These are phyloP conservation scores for Saturnispora mendoncae DNA, from an alignment of 805 yeast genomes.

Conservation along the genomic window DNA sequence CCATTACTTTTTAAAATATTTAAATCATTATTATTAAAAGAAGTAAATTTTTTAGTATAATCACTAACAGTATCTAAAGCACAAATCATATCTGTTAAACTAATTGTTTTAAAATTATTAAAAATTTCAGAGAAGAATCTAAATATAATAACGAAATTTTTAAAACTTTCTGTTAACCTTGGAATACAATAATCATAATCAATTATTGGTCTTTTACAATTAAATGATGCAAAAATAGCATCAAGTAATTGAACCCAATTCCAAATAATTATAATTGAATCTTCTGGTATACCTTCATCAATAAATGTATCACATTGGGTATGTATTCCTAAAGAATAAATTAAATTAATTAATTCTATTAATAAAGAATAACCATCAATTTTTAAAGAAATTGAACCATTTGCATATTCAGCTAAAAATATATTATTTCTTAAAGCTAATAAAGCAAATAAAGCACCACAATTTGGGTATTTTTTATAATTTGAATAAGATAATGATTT, in stretches of 20 bases:
- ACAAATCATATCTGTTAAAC: conserved; percentile 6
- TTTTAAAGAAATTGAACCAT: not conserved
- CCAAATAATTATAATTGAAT: conserved; percentile 12
- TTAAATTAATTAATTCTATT: not conserved
- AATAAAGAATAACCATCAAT: not conserved
- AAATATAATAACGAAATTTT: not conserved
- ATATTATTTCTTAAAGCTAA: conserved; percentile 2
- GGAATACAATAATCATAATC: conserved; percentile 15
- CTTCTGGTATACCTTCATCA: conserved; percentile 3
- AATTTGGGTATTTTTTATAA: not conserved
- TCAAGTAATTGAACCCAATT: conserved; percentile 15
- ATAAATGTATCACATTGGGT: conserved; percentile 2
- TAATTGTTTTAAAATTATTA: conserved; percentile 3
- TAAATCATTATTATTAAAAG: not conserved
- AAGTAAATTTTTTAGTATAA: not conserved
- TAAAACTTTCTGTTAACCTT: conserved; percentile 8
- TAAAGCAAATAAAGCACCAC: conserved; percentile 1
- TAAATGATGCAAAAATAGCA: conserved; percentile 11
- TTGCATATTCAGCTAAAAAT: not conserved
- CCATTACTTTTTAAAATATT: not conserved
- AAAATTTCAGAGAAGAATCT: conserved; percentile 6
- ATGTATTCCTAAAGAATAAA: conserved; percentile 1
- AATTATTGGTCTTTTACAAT: conserved; percentile 19
- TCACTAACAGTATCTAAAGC: conserved; percentile 4
- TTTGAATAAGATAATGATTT: not conserved